Percentiles rank a stretch among this genome's conserved stretches.
These are phyloP conservation scores for Linaria vulgaris DNA, from an alignment of 257 asterid genomes.

Conservation along the genomic window DNA sequence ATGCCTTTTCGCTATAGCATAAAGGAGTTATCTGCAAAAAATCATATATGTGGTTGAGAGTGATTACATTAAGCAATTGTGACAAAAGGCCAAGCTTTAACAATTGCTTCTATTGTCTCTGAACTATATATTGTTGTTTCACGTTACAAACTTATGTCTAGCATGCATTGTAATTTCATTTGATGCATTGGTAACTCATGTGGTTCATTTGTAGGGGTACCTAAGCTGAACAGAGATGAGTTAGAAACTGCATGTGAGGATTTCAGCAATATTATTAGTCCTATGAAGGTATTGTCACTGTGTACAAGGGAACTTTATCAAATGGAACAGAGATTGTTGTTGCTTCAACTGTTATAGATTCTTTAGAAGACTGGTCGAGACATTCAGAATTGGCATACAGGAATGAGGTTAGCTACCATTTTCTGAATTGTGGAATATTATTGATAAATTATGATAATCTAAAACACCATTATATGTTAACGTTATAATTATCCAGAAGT, in stretches of 20 bases:
- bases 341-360: slow-evolving; percentile 59
- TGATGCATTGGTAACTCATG: not conserved
- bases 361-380: slow-evolving; percentile 70
- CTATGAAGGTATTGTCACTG: slow-evolving; percentile 46
- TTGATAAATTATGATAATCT: not conserved
- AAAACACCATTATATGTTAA: too few relatives aligned
- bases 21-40: too few relatives aligned
- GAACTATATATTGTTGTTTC: too few relatives aligned
- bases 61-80: too few relatives aligned
- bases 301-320: slow-evolving; percentile 90
- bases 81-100: too few relatives aligned
- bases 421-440: not conserved
- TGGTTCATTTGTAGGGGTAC: slow-evolving; percentile 59
- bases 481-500: too few relatives aligned
- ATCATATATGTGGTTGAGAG: too few relatives aligned
- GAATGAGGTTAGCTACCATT: slow-evolving; percentile 63
- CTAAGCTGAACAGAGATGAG: slow-evolving; percentile 78
- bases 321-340: slow-evolving; percentile 94
- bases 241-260: slow-evolving; percentile 93
- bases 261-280: slow-evolving; percentile 76
- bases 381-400: slow-evolving; percentile 64
- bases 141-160: too few relatives aligned
- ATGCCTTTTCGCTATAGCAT: too few relatives aligned
- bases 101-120: too few relatives aligned
- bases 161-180: too few relatives aligned